These are phyloP conservation scores for Phycomyces nitens DNA, from an alignment of 192 early-diverging fungal species.

Conservation along the genomic window DNA sequence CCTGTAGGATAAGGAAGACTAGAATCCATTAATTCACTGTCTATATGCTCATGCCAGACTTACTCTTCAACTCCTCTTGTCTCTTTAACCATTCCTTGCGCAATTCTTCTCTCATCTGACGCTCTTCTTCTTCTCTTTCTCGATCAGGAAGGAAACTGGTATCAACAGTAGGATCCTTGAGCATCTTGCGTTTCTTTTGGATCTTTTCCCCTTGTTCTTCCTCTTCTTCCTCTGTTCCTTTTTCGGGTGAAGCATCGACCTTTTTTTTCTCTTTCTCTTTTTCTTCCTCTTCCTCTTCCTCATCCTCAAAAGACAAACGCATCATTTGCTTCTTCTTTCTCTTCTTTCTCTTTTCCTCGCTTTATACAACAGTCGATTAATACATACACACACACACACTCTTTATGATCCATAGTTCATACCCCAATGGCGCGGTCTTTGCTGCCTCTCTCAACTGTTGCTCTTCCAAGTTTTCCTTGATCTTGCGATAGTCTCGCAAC, in stretches of 20 bases:
- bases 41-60: neutral
- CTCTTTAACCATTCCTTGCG: conserved; percentile 77
- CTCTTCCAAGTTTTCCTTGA: conserved; percentile 78
- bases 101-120: conserved; percentile 65
- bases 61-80: conserved; percentile 82
- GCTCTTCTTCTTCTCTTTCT: conserved; percentile 80
- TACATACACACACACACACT: neutral
- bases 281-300: conserved; percentile 54
- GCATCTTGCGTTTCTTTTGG: conserved; percentile 49
- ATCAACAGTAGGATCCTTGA: conserved; percentile 88
- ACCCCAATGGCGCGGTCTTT: conserved; percentile 48
- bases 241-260: neutral
- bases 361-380: conserved; percentile 10
- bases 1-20: conserved; percentile 24
- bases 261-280: conserved; percentile 14
- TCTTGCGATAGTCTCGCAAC: conserved; percentile 87
- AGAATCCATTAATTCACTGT: neutral
- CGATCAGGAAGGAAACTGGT: conserved; percentile 91
- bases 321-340: conserved; percentile 58
- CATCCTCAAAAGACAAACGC: conserved; percentile 75
- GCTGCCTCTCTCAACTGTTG: conserved; percentile 72
- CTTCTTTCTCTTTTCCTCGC: conserved; percentile 60
- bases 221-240: conserved; percentile 26
- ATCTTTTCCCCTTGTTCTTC: conserved; percentile 21
- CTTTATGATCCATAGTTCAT: neutral